Base-by-base conservation (phyloP, 1,139 yeast genomes). In the Blastobotrys capitulatus region DNA sequence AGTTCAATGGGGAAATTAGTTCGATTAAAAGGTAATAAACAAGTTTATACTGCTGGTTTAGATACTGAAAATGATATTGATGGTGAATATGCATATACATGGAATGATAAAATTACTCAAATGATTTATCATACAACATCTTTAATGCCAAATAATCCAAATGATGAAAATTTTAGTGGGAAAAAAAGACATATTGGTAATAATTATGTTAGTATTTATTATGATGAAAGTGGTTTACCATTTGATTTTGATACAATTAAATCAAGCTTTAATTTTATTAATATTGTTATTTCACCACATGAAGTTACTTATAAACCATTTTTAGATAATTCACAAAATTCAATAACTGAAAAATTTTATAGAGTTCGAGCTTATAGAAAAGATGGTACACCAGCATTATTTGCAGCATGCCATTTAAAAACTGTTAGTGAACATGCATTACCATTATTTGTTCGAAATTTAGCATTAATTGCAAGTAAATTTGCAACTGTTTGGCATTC, bases 161-260 rank as follows among this genome's bases (percentile, higher is more conserved):
- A 70, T 35, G 83, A 80, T 57, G 63, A 66, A 18, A 66, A 67
- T 22, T 70, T 69, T 46, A 77, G 84, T 16, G 66, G 75, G 61
- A 88, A 87, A 65, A 88, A 88, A 65, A 70, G 92, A 49, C 96
- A 88, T 62, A 84, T 88, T 57, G 96, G 96, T 5, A 88, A 88
- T 67, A 79, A 87, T 63, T 82, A 82, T 63, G 94, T 88, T 49
- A 86, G 85, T 60, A 79, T 87, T 40, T 87, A 77, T 63, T 88
- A 79, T 67, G 88, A 87, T 61, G 95, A 87, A 57, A 80, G 89
- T 13, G 80, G 80, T 0, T 65, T 69, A 12, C 79, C 81, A 7
- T 86, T 85, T 67, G 78, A 83, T 55, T 85, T 86, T 68, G 85
- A 85, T 57, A 66, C 82, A 38, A 80, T 88, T 54, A 77, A 79